Conservation (phyloP, 345 rosid species). For the Geranium brycei region DNA sequence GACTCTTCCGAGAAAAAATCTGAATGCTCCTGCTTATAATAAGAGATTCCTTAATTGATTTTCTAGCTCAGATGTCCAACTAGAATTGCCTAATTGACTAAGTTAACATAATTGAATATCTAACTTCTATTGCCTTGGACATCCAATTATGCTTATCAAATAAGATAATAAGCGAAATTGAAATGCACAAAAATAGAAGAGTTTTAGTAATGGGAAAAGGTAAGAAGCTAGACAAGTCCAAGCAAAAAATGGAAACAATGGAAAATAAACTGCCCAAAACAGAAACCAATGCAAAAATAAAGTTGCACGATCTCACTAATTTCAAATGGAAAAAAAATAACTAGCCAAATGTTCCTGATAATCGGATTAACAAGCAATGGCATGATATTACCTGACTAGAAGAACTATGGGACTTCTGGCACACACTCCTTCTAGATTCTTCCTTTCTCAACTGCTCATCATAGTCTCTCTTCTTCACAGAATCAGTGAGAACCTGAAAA, state of each 20-base stretch:
- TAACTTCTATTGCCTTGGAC: not conserved
- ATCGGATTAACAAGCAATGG: not conserved
- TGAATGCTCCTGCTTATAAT: conserved; percentile 34
- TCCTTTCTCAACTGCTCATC: conserved; percentile 83
- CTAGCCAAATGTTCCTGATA: not conserved
- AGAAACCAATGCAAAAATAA: too few relatives aligned
- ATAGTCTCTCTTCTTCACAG: conserved; percentile 71
- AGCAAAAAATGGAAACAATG: too few relatives aligned
- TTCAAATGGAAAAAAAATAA: not conserved
- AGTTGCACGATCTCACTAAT: not conserved
- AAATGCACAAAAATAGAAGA: too few relatives aligned
- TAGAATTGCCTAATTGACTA: too few relatives aligned
- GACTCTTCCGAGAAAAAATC: conserved; percentile 80
- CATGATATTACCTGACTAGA: conserved; percentile 45
- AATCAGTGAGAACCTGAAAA: conserved; percentile 79
- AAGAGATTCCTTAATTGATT: not conserved
- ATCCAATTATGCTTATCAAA: not conserved
- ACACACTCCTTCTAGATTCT: conserved; percentile 65
- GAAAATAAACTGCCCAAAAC: too few relatives aligned
- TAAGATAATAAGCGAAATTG: too few relatives aligned
- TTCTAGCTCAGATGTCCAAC: not conserved
- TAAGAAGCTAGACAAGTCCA: too few relatives aligned
- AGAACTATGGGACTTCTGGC: conserved; percentile 40
- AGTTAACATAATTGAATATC: too few relatives aligned
- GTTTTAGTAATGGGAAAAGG: too few relatives aligned